Evolutionary conservation across 441 rosid genomes (phyloP).

Genomic region (Euphorbia neoarborescens): DNA sequence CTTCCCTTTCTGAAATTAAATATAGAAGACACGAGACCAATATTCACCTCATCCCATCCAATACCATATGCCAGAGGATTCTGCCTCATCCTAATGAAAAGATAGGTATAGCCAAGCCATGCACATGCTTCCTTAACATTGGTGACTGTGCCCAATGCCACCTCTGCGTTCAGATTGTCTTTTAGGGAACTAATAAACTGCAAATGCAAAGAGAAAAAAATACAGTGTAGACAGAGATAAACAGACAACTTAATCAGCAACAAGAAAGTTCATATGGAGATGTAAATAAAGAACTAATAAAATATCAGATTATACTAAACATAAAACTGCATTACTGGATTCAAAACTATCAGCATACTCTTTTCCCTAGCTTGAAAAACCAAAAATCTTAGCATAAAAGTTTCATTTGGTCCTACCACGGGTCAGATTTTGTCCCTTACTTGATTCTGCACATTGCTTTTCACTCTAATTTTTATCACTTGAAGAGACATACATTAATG

Average conservation of each 20-base stretch:
- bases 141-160: conserved; percentile 95
- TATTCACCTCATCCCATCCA: conserved; percentile 96
- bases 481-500: neutral
- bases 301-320: neutral
- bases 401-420: neutral
- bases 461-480: neutral
- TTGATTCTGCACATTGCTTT: neutral
- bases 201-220: conserved; percentile 25
- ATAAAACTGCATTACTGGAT: neutral
- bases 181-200: conserved; percentile 94
- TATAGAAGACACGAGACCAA: conserved; percentile 2
- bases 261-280: neutral
- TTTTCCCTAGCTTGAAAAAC: neutral
- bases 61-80: conserved; percentile 97
- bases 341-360: neutral
- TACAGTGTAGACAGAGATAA: neutral
- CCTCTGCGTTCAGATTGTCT: conserved; percentile 96
- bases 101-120: conserved; percentile 98
- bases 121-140: conserved; percentile 99
- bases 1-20: neutral
- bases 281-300: conserved; percentile 4
- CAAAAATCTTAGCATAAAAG: neutral
- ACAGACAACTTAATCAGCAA: neutral
- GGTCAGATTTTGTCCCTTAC: neutral
- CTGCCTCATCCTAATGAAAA: conserved; percentile 90